phyloP scores from a whole-genome alignment of 2,329 filamentous ascomycete genomes.

The Penicillium sp. region DNA sequence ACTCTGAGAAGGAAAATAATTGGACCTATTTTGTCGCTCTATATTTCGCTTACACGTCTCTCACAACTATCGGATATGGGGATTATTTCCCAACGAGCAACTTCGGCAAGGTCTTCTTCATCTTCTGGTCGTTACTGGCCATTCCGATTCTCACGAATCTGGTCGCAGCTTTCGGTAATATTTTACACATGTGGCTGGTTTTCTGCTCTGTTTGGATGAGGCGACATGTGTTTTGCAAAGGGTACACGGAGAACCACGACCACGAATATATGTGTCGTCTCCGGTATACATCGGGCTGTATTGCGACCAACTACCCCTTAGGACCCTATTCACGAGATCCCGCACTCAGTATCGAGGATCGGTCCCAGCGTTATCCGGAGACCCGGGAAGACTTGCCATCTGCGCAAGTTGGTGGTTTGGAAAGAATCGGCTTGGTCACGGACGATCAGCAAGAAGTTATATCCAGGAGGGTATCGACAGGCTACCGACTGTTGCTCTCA shows the following conservation, averaged over 20 bases:
- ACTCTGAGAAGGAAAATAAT: slow-evolving; percentile 52
- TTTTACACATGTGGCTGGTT: not conserved
- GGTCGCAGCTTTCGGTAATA: not conserved
- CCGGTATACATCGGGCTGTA: not conserved
- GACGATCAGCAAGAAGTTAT: not conserved
- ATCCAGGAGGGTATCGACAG: too few relatives aligned
- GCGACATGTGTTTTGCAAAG: not conserved
- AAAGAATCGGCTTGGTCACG: not conserved
- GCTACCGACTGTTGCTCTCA: not conserved
- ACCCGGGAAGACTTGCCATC: not conserved
- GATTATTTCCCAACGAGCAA: slow-evolving; percentile 56
- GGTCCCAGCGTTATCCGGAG: not conserved
- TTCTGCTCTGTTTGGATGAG: not conserved
- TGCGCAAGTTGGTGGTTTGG: not conserved
- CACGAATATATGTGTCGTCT: not conserved
- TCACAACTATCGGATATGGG: slow-evolving; percentile 63
- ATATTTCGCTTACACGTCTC: slow-evolving; percentile 60
- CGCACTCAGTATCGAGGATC: not conserved
- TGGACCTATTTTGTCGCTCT: slow-evolving; percentile 61
- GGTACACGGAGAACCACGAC: not conserved
- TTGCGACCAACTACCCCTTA: not conserved
- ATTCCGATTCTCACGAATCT: slow-evolving; percentile 57
- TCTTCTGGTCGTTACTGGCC: slow-evolving; percentile 62
- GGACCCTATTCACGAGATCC: not conserved
- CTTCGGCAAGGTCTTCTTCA: slow-evolving; percentile 61